Evolutionary conservation across 139 green algal genomes (phyloP), one percentile per base, ranked within the genome.

Genomic region (Chlamydomonas incerta): DNA sequence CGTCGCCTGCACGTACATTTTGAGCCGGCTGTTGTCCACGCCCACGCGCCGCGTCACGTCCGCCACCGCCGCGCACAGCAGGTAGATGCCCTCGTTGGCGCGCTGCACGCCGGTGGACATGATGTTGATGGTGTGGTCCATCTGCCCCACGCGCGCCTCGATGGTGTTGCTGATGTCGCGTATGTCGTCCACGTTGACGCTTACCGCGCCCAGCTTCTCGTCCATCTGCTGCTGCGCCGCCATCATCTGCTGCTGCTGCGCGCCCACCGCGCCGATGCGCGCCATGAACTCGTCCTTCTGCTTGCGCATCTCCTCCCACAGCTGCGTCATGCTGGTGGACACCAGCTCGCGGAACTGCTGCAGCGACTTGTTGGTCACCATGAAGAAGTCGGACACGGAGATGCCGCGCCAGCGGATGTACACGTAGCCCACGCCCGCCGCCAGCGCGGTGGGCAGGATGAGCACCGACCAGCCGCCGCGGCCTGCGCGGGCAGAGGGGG

Each of bases 271-370:
- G 2, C 46, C n/a, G 15, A 90, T 52, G 35, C 69, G 70, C 37
- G 74, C 46, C 23, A 90, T 29, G 20, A 92, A 41, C 81, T 92
- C 85, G 33, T 92, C 88, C 74, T 92, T 92, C 55, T 90, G 85
- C 81, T 83, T 88, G 41, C 74, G 73, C 67, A 90, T 63, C 75
- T 92, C 85, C 41, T 87, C 88, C 88, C 88, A 89, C 58, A 92
- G 60, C 47, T 87, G 80, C 26, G 72, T 86, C 72, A 92, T 86
- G 60, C 79, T 73, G 29, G 68, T n/a, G 18, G 83, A 80, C 6
- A 86, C 69, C 23, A 80, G 81, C 33, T 86, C 66, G 31, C 79
- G 79, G 47, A 85, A 85, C 50, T 75, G 47, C 66, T 85, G 79
- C 65, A 85, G 47, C 20, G 79, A 85, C 21, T 29, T 71, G 70